Base-by-base conservation (phyloP, 2,329 filamentous ascomycete species). In the Diaporthe eres region DNA sequence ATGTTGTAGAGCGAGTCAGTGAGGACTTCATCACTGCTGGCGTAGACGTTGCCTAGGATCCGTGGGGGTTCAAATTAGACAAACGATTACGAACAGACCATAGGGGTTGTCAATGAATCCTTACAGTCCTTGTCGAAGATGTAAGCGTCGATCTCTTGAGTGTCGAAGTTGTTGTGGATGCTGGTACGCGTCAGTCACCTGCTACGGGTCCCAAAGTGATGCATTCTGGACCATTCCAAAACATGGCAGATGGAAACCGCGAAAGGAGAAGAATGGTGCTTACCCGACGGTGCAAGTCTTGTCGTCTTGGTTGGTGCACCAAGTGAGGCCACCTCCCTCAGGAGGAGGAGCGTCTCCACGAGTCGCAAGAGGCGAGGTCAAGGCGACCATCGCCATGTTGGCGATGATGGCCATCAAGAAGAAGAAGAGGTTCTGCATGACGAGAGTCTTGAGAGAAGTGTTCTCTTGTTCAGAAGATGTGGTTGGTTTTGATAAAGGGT, bases 11-110 rank as follows among this genome's bases (percentile, higher is more conserved):
- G 82, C 19, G 85, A 82, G 73, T 87, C 85, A 31, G 81, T 84
- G 74, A 87, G 81, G 58, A 86, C 82, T 51, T 83, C 82, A 65
- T 85, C 84, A 79, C 49, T 74, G 61, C 72, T 74, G 61, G 53
- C 44, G 49, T 53, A 49, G 31, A 74, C 39, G 8, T 49, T 70
- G 7, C 72, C 72, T 74, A 44, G 22, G 13, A 17, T 7, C 5
- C 22, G 9, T 9, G 22, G 22, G n/a, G 25, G n/a, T 19, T 22
- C 13, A 61, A 7, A 9, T 72, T 47, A 61, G 71, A 3, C 4
- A 63, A 10, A 51, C 15, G 28, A 22, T 2, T 13, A 31, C 10
- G 17, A 39, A 25, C 4, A 19, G 10, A 5, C 25, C 6, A 8
- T 6, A 1, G 37, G 13, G 15, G 8, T 25, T 37, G 28, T 9